Conservation (phyloP, 1,284 basidiomycete genomes). For the Fistulina hepatica region DNA sequence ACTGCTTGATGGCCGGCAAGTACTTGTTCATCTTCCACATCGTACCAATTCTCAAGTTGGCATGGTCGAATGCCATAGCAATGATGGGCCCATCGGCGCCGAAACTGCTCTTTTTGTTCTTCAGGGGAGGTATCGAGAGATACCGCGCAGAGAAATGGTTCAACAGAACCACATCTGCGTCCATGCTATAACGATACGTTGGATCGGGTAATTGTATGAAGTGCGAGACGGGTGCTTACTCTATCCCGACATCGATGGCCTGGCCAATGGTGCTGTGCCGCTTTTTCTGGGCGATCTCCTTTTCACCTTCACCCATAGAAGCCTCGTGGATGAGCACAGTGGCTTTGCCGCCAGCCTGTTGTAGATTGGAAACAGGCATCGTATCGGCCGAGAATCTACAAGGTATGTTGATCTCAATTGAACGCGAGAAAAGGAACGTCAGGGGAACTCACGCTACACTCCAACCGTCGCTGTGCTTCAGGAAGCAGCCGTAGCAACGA, state of each 20-base stretch:
- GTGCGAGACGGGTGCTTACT: slow-evolving; percentile 30
- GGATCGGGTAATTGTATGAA: neutral
- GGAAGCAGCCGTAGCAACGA: slow-evolving; percentile 58
- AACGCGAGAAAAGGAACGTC: slow-evolving; percentile 10
- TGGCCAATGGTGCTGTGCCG: slow-evolving; percentile 87
- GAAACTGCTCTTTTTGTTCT: neutral
- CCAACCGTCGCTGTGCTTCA: slow-evolving; percentile 69
- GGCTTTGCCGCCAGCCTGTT: slow-evolving; percentile 54
- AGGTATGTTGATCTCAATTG: slow-evolving; percentile 1
- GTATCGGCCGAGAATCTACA: slow-evolving; percentile 82
- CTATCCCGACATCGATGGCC: slow-evolving; percentile 67
- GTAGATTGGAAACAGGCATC: slow-evolving; percentile 61
- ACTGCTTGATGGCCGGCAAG: slow-evolving; percentile 57
- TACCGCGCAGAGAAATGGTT: slow-evolving; percentile 96
- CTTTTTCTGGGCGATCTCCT: slow-evolving; percentile 64
- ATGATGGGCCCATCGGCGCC: slow-evolving; percentile 30
- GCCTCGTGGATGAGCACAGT: slow-evolving; percentile 92
- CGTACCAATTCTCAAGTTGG: slow-evolving; percentile 59
- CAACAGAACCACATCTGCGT: slow-evolving; percentile 71
- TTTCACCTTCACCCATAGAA: slow-evolving; percentile 74
- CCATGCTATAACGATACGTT: slow-evolving; percentile 50
- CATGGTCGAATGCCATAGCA: slow-evolving; percentile 76
- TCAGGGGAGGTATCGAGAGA: slow-evolving; percentile 64
- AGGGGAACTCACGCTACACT: slow-evolving; percentile 54
- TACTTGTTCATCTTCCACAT: slow-evolving; percentile 78